A percentile compares a stretch with the other conserved stretches of the same genome.
phyloP scores from a whole-genome alignment of 1,284 basidiomycete species.

The Trametes polyzona region DNA sequence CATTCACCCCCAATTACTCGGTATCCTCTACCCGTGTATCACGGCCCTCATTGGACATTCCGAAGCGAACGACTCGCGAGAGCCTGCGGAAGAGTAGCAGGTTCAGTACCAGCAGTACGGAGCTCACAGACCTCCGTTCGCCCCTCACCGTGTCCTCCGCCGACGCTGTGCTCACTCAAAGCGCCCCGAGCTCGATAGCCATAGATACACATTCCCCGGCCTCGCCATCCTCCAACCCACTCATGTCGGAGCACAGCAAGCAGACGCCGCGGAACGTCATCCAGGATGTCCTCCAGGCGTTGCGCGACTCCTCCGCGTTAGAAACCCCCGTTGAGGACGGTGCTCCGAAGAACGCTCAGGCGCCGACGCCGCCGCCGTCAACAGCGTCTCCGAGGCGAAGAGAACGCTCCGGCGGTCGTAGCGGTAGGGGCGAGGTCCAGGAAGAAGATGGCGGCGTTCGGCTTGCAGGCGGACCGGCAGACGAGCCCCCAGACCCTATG shows the following conservation, averaged over 20 bases:
- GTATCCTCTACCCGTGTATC: neutral
- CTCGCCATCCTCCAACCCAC: neutral
- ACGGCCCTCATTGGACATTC: too few relatives aligned
- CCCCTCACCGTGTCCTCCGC: too few relatives aligned
- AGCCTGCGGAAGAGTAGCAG: too few relatives aligned
- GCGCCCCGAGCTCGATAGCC: too few relatives aligned
- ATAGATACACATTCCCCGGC: too few relatives aligned
- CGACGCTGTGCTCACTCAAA: too few relatives aligned
- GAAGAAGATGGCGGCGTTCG: slow-evolving; percentile 10
- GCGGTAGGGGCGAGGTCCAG: neutral
- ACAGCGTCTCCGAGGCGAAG: neutral
- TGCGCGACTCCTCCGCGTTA: neutral
- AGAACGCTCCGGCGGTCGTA: neutral
- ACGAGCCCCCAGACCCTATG: neutral
- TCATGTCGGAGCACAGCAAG: neutral
- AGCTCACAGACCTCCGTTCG: too few relatives aligned
- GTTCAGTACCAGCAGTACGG: too few relatives aligned
- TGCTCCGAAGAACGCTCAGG: neutral
- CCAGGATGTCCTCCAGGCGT: neutral
- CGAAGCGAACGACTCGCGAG: too few relatives aligned
- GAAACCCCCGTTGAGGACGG: neutral
- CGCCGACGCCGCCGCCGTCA: neutral
- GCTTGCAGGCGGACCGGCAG: slow-evolving; percentile 8
- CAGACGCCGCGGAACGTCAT: neutral
- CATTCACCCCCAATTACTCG: neutral